A percentile compares a stretch with the other conserved stretches of the same genome.
These are phyloP conservation scores for Trichoderma atrobrunneum DNA, from an alignment of 2,329 filamentous ascomycete species.

Conservation along the genomic window DNA sequence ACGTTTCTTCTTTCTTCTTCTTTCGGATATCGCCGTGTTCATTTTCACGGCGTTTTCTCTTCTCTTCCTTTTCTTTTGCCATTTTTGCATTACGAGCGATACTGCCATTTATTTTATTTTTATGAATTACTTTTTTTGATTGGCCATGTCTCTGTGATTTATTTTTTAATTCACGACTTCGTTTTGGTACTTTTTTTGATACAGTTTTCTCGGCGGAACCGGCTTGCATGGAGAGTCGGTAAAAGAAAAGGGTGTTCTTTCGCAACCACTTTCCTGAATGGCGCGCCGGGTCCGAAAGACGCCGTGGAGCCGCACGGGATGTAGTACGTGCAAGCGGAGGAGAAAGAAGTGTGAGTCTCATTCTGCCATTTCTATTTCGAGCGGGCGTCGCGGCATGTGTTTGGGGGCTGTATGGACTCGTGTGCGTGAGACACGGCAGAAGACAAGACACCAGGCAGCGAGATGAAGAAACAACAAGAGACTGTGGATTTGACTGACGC, in stretches of 20 bases:
- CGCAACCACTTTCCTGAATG: background rate
- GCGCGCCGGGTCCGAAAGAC: constrained; percentile 15
- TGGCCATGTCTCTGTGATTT: background rate
- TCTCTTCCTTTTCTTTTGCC: background rate
- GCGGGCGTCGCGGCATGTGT: background rate
- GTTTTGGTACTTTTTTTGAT: background rate
- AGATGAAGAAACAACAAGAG: background rate
- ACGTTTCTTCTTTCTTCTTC: background rate
- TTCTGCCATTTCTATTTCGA: background rate
- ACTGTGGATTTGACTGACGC: background rate
- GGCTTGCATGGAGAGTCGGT: background rate
- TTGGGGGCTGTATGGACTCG: background rate
- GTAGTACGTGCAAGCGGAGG: constrained; percentile 14
- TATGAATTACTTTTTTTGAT: background rate
- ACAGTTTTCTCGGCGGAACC: background rate
- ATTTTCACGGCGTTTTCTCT: background rate
- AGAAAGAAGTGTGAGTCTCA: constrained; percentile 17
- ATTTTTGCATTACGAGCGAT: background rate
- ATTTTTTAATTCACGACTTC: background rate
- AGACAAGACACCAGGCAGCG: background rate
- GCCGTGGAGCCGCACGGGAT: constrained; percentile 17
- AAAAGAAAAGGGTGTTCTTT: background rate
- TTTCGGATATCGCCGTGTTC: background rate
- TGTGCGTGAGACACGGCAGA: background rate
- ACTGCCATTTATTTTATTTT: background rate